These are phyloP conservation scores for Sungouiella blattae DNA, from an alignment of 805 yeast species.

Conservation along the genomic window DNA sequence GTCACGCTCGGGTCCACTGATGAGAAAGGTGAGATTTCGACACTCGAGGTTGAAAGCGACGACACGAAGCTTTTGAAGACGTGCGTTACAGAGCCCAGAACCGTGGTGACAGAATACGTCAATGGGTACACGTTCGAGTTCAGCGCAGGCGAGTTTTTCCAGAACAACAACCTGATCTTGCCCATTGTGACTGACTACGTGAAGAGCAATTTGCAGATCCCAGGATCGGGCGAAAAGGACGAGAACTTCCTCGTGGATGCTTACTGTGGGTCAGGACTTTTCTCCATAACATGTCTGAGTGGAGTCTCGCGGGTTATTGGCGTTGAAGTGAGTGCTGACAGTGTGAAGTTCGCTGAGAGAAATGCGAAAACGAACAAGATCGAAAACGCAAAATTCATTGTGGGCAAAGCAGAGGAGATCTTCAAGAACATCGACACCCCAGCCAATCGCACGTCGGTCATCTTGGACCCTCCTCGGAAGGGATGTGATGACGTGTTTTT, in stretches of 20 bases:
- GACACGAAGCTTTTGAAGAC: conserved; percentile 47
- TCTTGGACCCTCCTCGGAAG: conserved; percentile 95
- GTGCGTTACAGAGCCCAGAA: conserved; percentile 76
- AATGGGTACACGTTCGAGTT: conserved; percentile 78
- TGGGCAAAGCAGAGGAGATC: conserved; percentile 89
- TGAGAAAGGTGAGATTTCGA: conserved; percentile 28
- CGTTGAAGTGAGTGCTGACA: conserved; percentile 89
- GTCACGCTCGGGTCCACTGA: conserved; percentile 43
- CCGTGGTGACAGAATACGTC: conserved; percentile 73
- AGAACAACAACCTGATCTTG: conserved; percentile 83
- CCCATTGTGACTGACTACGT: conserved; percentile 84
- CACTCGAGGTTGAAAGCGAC: conserved; percentile 21
- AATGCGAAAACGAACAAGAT: conserved; percentile 78
- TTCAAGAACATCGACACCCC: conserved; percentile 79
- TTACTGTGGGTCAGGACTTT: conserved; percentile 93
- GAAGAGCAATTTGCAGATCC: conserved; percentile 55
- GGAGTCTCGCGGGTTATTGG: conserved; percentile 86
- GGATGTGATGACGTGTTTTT: conserved; percentile 91
- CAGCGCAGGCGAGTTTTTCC: conserved; percentile 95
- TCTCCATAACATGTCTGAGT: conserved; percentile 79
- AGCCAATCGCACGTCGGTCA: conserved; percentile 73
- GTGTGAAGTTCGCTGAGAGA: conserved; percentile 79
- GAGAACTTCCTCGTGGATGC: conserved; percentile 80
- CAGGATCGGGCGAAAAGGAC: conserved; percentile 27
- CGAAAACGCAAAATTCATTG: conserved; percentile 75